A percentile compares a stretch with the other conserved stretches of the same genome.
Conservation (phyloP, 2,329 filamentous ascomycete genomes). For the Aphanocladium album region DNA sequence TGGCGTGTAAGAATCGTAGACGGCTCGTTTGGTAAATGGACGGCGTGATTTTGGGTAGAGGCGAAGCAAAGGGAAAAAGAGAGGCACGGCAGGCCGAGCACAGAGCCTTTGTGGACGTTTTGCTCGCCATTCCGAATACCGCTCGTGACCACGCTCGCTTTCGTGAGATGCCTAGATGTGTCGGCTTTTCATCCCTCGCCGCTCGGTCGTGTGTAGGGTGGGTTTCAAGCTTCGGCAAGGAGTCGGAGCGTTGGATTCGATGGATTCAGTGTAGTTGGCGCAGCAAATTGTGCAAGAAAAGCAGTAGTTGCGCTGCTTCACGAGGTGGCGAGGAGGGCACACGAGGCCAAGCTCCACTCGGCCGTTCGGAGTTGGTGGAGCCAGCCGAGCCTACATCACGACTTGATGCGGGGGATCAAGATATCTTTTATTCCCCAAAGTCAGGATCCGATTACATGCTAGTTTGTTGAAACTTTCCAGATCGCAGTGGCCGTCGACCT, state of each 20-base stretch:
- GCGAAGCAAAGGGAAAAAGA: not conserved
- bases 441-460: not conserved
- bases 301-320: not conserved
- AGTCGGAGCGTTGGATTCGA: not conserved
- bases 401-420: not conserved
- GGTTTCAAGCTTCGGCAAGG: no score
- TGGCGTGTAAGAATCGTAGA: not conserved
- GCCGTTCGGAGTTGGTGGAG: constrained; percentile 1
- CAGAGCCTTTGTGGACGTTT: not conserved
- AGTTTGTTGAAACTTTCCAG: not conserved
- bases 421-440: not conserved
- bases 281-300: not conserved
- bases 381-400: not conserved
- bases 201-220: no score
- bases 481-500: not conserved
- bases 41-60: not conserved
- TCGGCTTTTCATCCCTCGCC: no score
- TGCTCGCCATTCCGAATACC: not conserved
- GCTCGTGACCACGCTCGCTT: not conserved
- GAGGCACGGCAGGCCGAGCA: constrained; percentile 9
- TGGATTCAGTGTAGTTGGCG: not conserved
- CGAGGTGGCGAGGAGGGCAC: constrained; percentile 8
- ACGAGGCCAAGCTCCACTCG: constrained; percentile 12
- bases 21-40: not conserved
- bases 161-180: no score